Percentiles rank a stretch among this genome's conserved stretches.
These are phyloP conservation scores for Ceratobasidium sp. DNA, from an alignment of 1,284 basidiomycete species.

Conservation along the genomic window DNA sequence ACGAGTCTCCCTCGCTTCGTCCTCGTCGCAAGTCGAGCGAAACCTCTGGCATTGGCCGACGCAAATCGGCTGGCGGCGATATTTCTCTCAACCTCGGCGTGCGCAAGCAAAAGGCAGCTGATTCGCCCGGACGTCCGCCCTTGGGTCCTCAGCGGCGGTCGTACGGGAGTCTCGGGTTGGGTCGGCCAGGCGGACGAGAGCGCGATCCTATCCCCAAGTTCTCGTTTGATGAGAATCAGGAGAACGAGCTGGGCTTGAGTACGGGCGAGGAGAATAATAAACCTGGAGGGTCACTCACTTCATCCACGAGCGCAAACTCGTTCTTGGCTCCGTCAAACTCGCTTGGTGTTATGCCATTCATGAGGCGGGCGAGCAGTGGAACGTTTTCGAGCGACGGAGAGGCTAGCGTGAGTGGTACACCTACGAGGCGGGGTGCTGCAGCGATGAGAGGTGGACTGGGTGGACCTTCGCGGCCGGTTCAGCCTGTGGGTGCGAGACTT, in stretches of 20 bases:
- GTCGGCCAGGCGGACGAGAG: slow-evolving; percentile 2
- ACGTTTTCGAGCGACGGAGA: slow-evolving; percentile 72
- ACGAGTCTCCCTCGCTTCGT: slow-evolving; percentile 23
- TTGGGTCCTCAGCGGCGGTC: slow-evolving; percentile 6
- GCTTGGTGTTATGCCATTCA: slow-evolving; percentile 56
- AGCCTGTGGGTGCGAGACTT: slow-evolving; percentile 25
- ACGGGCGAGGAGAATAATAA: background rate
- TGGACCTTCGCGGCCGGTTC: background rate
- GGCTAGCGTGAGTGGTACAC: slow-evolving; percentile 59
- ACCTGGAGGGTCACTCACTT: background rate
- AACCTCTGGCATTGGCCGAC: background rate
- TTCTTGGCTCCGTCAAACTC: slow-evolving; percentile 7
- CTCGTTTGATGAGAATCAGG: slow-evolving; percentile 14
- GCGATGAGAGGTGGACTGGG: background rate
- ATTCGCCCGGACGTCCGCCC: slow-evolving; percentile 1
- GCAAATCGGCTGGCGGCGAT: slow-evolving; percentile 16
- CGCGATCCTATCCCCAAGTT: slow-evolving; percentile 21
- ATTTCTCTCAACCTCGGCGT: background rate
- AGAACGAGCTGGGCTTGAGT: slow-evolving; percentile 29
- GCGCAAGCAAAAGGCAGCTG: slow-evolving; percentile 6
- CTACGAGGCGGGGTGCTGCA: slow-evolving; percentile 56
- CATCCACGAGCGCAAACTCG: slow-evolving; percentile 16
- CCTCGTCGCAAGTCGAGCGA: slow-evolving; percentile 29
- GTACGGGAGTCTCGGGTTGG: slow-evolving; percentile 19
- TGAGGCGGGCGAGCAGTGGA: slow-evolving; percentile 77